Evolutionary conservation across 179 eudicot genomes (phyloP).

Genomic region (Beta corolliflora): DNA sequence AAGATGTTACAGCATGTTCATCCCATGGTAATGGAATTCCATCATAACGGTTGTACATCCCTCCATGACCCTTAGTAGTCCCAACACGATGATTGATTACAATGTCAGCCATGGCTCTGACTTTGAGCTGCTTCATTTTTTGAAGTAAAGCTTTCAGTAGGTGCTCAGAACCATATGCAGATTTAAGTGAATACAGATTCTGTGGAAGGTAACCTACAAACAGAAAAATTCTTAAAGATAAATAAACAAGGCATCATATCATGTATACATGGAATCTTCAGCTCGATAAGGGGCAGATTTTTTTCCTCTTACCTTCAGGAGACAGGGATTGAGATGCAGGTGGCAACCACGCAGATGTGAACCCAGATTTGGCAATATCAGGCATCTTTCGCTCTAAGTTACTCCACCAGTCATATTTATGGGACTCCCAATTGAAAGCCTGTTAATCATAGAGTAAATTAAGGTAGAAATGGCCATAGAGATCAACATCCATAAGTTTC

Average conservation of each 20-base stretch:
- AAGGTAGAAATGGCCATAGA: not conserved
- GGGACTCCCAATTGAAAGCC: conserved; percentile 98
- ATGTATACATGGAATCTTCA: not conserved
- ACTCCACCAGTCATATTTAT: conserved; percentile 89
- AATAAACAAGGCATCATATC: not conserved
- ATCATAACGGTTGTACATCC: conserved; percentile 90
- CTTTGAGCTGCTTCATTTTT: conserved; percentile 72
- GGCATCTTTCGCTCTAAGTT: conserved; percentile 66
- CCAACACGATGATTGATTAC: conserved; percentile 92
- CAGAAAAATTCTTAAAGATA: not conserved
- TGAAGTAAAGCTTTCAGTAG: conserved; percentile 65
- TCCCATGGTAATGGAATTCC: conserved; percentile 87
- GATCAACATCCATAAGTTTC: not conserved
- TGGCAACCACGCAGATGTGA: conserved; percentile 92
- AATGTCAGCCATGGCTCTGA: conserved; percentile 94
- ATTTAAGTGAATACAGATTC: conserved; percentile 79
- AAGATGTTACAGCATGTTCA: conserved; percentile 86
- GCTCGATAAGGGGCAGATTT: not conserved
- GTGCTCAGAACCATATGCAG: conserved; percentile 81
- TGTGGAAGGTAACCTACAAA: conserved; percentile 90
- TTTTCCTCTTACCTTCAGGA: conserved; percentile 63
- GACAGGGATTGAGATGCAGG: conserved; percentile 75
- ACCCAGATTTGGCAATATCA: conserved; percentile 85
- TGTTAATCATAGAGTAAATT: conserved; percentile 30
- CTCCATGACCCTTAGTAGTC: conserved; percentile 77